These are phyloP conservation scores for Boletus speciosus DNA, from an alignment of 768 basidiomycete genomes.

Conservation along the genomic window DNA sequence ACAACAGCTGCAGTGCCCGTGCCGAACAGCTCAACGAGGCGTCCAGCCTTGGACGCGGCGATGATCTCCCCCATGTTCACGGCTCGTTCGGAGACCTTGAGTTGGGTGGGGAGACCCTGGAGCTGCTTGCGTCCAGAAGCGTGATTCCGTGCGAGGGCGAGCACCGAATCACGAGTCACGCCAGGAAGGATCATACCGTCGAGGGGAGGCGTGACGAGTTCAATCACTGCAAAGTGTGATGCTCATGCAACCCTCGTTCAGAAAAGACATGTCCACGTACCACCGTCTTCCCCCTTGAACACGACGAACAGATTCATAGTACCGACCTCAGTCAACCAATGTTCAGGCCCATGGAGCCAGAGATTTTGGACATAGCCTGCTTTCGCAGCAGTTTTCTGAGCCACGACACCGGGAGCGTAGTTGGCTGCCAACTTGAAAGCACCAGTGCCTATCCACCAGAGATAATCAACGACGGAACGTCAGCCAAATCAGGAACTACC, in stretches of 20 bases:
- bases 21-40: slow-evolving; percentile 50
- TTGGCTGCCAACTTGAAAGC: slow-evolving; percentile 85
- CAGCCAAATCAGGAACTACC: background rate
- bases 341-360: slow-evolving; percentile 75
- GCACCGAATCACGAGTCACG: slow-evolving; percentile 57
- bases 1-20: slow-evolving; percentile 54
- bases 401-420: slow-evolving; percentile 84
- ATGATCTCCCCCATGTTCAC: slow-evolving; percentile 78
- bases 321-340: slow-evolving; percentile 64
- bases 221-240: slow-evolving; percentile 34
- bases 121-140: slow-evolving; percentile 43
- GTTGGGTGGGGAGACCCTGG: slow-evolving; percentile 48
- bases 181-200: slow-evolving; percentile 68
- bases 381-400: slow-evolving; percentile 72
- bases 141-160: slow-evolving; percentile 54
- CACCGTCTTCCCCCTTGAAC: slow-evolving; percentile 65
- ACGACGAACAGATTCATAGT: slow-evolving; percentile 93
- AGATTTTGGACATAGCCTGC: slow-evolving; percentile 86
- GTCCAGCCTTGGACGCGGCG: slow-evolving; percentile 39
- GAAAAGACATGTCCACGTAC: slow-evolving; percentile 32
- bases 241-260: background rate
- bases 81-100: slow-evolving; percentile 63
- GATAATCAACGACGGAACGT: slow-evolving; percentile 6
- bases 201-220: slow-evolving; percentile 64
- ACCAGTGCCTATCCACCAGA: slow-evolving; percentile 58